These are phyloP conservation scores for Cyclotella atomus DNA, from an alignment of 108 stramenopile genomes.

Conservation along the genomic window DNA sequence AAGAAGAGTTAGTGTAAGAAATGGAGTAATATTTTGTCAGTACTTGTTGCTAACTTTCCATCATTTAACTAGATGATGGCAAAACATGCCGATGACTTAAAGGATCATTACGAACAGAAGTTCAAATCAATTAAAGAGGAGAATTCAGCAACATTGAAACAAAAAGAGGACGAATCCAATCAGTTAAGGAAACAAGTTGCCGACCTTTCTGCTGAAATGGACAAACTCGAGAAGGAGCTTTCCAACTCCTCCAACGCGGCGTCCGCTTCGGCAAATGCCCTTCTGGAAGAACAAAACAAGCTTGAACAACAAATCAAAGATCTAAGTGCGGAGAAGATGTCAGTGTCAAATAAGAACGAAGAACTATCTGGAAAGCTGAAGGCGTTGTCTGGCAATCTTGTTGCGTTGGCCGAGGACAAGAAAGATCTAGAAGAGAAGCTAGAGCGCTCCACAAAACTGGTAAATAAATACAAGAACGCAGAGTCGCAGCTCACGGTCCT, in stretches of 20 bases:
- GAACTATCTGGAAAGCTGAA: constrained; percentile 74
- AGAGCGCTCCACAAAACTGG: constrained; percentile 59
- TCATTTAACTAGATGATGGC: too few species aligned
- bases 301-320: constrained; percentile 52
- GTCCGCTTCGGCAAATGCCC: constrained; percentile 44
- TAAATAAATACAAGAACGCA: constrained; percentile 58
- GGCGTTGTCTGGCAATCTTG: constrained; percentile 65
- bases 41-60: too few species aligned
- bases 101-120: constrained; percentile 63
- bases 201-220: constrained; percentile 46
- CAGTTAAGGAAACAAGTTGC: constrained; percentile 21
- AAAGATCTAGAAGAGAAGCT: constrained; percentile 69
- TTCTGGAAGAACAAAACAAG: constrained; percentile 55
- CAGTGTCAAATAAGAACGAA: constrained; percentile 64
- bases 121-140: constrained; percentile 63
- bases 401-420: constrained; percentile 68
- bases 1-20: too few species aligned
- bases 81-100: constrained; percentile 78
- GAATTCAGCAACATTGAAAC: constrained; percentile 43
- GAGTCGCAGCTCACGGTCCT: constrained; percentile 69
- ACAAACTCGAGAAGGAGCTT: constrained; percentile 51
- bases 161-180: constrained; percentile 51
- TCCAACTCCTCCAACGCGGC: constrained; percentile 46
- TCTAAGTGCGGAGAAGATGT: constrained; percentile 37
- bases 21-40: too few species aligned